Percentiles rank a stretch among this genome's conserved stretches.
Evolutionary conservation across 78 protist genomes (phyloP).

Genomic region (Monocercomonoides exilis): DNA sequence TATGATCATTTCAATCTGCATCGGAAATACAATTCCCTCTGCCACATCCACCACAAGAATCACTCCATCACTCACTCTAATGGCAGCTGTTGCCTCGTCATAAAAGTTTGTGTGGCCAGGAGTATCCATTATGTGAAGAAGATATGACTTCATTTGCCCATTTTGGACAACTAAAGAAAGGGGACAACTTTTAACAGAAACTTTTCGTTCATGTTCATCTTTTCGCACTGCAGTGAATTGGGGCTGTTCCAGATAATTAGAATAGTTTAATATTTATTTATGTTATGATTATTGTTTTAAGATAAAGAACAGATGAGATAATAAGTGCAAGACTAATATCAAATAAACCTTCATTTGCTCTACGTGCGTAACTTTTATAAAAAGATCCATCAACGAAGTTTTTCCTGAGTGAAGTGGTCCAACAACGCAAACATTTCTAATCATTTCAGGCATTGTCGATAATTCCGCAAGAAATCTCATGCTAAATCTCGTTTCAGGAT

Average conservation of each 20-base stretch:
- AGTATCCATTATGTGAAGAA: constrained; percentile 91
- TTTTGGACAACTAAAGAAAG: constrained; percentile 74
- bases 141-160: constrained; percentile 57
- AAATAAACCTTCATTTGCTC: neutral
- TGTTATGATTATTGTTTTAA: neutral
- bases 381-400: constrained; percentile 76
- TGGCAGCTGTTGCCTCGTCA: constrained; percentile 75
- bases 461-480: neutral
- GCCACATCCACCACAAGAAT: constrained; percentile 85
- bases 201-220: constrained; percentile 78
- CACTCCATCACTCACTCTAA: constrained; percentile 80
- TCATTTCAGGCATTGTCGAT: constrained; percentile 41
- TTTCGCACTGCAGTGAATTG: constrained; percentile 81
- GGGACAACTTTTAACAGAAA: constrained; percentile 82
- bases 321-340: neutral
- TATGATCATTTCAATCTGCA: constrained; percentile 62
- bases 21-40: constrained; percentile 80
- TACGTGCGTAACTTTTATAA: constrained; percentile 72
- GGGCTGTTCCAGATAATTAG: constrained; percentile 22
- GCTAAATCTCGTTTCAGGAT: constrained; percentile 36
- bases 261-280: too few species aligned
- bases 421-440: constrained; percentile 76
- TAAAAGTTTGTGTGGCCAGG: constrained; percentile 92
- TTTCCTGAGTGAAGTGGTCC: constrained; percentile 88
- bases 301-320: neutral